A percentile compares a stretch with the other conserved stretches of the same genome.
These are phyloP conservation scores for Eruca vesicaria DNA, from an alignment of 441 rosid species.

Conservation along the genomic window DNA sequence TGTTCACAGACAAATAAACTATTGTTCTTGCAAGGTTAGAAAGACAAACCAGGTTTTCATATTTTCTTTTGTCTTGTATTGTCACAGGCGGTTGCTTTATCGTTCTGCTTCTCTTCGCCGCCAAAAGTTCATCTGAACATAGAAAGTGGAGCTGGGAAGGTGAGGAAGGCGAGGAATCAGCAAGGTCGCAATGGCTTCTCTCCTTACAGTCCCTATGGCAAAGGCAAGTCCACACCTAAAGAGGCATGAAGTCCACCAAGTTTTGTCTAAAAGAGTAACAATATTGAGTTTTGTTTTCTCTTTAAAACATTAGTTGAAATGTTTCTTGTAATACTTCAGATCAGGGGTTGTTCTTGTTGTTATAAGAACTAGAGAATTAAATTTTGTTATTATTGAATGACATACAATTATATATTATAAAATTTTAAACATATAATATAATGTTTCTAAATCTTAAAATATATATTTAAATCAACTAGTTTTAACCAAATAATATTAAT, in stretches of 20 bases:
- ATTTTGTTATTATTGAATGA: too few relatives aligned
- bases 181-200: conserved; percentile 63
- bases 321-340: not conserved
- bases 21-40: not conserved
- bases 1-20: not conserved
- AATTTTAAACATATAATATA: too few relatives aligned
- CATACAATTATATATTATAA: too few relatives aligned
- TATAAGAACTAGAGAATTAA: conserved; percentile 6
- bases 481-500: too few relatives aligned
- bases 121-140: conserved; percentile 88
- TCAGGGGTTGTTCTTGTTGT: not conserved
- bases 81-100: conserved; percentile 85
- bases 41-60: not conserved
- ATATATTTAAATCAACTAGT: too few relatives aligned
- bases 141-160: conserved; percentile 85
- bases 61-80: not conserved
- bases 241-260: conserved; percentile 40
- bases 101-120: conserved; percentile 89
- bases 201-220: conserved; percentile 79
- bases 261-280: not conserved
- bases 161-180: conserved; percentile 56
- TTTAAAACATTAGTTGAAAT: too few relatives aligned
- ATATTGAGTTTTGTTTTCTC: too few relatives aligned
- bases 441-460: too few relatives aligned
- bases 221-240: conserved; percentile 61